Conservation (phyloP, 2,329 filamentous ascomycete species). For the Tolypocladium nubicola region DNA sequence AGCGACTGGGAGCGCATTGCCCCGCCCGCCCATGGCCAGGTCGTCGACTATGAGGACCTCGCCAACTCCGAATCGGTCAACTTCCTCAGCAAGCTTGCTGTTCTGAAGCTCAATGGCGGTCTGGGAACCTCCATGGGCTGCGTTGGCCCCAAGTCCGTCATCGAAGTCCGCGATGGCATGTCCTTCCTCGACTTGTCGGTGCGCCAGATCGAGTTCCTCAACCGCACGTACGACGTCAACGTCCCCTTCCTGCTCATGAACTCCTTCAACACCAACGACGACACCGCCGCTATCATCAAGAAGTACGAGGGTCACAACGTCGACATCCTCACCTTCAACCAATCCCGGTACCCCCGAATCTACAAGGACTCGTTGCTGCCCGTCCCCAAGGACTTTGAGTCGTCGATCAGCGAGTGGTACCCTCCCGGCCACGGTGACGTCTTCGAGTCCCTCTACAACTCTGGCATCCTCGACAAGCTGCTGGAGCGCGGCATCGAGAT, state of each 20-base stretch:
- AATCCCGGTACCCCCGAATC: conserved; percentile 95
- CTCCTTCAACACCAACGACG: conserved; percentile 99
- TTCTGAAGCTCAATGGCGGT: conserved; percentile 98
- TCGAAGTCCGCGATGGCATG: conserved; percentile 99
- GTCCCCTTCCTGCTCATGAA: conserved; percentile 99
- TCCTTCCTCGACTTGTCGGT: conserved; percentile 98
- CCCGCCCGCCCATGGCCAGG: conserved; percentile 84
- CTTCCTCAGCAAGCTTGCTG: conserved; percentile 94
- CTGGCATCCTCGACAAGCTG: conserved; percentile 92
- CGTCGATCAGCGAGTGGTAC: conserved; percentile 93
- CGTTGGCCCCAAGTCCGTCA: conserved; percentile 97
- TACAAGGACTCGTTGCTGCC: conserved; percentile 97
- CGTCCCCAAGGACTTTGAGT: conserved; percentile 80
- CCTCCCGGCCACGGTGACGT: conserved; percentile 98
- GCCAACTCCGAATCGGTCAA: conserved; percentile 82
- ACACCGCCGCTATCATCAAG: conserved; percentile 99
- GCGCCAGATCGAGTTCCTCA: conserved; percentile 97
- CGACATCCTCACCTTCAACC: conserved; percentile 99
- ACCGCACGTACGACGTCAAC: conserved; percentile 94
- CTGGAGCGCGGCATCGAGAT: conserved; percentile 92
- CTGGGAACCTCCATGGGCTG: conserved; percentile 99
- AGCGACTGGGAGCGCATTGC: conserved; percentile 96
- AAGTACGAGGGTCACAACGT: conserved; percentile 99
- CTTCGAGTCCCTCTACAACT: conserved; percentile 99
- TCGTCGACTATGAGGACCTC: conserved; percentile 88